Evolutionary conservation across 2,329 filamentous ascomycete species (phyloP).

Genomic region (Westerdykella sp.): DNA sequence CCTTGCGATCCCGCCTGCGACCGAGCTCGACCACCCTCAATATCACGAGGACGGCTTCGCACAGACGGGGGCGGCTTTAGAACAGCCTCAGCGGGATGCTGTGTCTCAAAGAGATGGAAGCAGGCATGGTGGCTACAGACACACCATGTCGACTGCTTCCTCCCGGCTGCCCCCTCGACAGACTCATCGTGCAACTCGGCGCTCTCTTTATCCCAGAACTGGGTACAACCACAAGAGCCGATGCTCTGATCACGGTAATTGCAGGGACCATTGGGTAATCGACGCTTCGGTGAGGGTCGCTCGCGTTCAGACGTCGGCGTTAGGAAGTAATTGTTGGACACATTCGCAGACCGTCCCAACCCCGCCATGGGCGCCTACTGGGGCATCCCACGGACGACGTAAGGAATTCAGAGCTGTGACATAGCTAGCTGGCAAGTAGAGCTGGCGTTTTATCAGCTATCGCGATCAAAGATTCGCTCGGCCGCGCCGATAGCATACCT

Average conservation of each 20-base stretch:
- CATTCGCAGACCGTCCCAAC: slow-evolving; percentile 19
- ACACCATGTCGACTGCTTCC: slow-evolving; percentile 40
- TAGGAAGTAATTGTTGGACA: slow-evolving; percentile 9
- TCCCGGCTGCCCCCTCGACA: slow-evolving; percentile 17
- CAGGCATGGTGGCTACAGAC: slow-evolving; percentile 54
- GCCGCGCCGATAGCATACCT: neutral
- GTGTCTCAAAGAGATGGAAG: slow-evolving; percentile 40
- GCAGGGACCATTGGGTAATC: slow-evolving; percentile 48
- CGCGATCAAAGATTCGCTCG: neutral
- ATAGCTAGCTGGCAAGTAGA: slow-evolving; percentile 13
- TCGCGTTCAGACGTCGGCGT: slow-evolving; percentile 11
- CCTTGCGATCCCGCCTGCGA: slow-evolving; percentile 10
- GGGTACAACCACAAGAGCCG: slow-evolving; percentile 49
- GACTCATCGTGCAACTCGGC: slow-evolving; percentile 29
- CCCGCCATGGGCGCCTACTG: slow-evolving; percentile 33
- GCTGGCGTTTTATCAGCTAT: neutral
- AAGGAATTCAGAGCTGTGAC: slow-evolving; percentile 23
- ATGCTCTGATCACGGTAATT: slow-evolving; percentile 45
- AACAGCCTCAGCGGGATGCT: no score
- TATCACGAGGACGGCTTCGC: slow-evolving; percentile 5
- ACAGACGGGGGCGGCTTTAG: neutral
- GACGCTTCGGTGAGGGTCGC: slow-evolving; percentile 14
- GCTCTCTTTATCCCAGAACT: slow-evolving; percentile 44
- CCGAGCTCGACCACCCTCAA: slow-evolving; percentile 12
- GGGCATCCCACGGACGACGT: slow-evolving; percentile 30